These are phyloP conservation scores for Tulasnella sp. DNA, from an alignment of 768 basidiomycete species.

Conservation along the genomic window DNA sequence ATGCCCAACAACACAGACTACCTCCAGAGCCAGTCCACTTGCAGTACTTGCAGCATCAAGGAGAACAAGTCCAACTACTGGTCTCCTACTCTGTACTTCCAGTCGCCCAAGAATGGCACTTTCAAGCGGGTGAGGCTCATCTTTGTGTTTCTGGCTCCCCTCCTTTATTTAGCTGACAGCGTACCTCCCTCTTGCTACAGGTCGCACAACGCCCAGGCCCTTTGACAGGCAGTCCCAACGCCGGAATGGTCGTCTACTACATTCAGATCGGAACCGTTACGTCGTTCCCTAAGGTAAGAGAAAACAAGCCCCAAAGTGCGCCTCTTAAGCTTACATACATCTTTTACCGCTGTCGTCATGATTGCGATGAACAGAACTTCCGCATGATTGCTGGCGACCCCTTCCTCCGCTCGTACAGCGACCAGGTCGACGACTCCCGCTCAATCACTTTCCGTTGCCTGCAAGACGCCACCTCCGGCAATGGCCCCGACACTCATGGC, in stretches of 20 bases:
- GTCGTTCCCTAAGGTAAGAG: conserved; percentile 21
- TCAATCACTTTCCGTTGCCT: conserved; percentile 21
- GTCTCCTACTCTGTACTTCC: conserved; percentile 22
- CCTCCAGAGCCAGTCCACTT: conserved; percentile 3
- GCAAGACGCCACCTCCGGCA: background rate
- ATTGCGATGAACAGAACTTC: background rate
- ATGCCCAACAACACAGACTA: conserved; percentile 19
- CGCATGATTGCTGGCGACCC: conserved; percentile 17
- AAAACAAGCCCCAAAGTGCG: background rate
- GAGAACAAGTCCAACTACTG: conserved; percentile 22
- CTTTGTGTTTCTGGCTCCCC: background rate
- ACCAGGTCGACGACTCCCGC: conserved; percentile 18
- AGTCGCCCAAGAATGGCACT: conserved; percentile 11
- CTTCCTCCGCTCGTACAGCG: conserved; percentile 17
- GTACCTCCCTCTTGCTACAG: background rate
- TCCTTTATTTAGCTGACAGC: background rate
- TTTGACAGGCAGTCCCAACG: conserved; percentile 20
- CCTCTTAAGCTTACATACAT: too few species aligned
- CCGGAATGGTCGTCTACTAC: conserved; percentile 22
- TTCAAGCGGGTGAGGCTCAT: conserved; percentile 16
- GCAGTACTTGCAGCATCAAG: conserved; percentile 16
- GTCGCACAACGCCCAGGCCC: conserved; percentile 19
- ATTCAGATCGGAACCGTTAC: conserved; percentile 20
- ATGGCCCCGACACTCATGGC: conserved; percentile 18
- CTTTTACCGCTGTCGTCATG: too few species aligned